A percentile compares a stretch with the other conserved stretches of the same genome.
phyloP scores from a whole-genome alignment of 2,329 filamentous ascomycete genomes.

The Drechslerella coelobrocha region DNA sequence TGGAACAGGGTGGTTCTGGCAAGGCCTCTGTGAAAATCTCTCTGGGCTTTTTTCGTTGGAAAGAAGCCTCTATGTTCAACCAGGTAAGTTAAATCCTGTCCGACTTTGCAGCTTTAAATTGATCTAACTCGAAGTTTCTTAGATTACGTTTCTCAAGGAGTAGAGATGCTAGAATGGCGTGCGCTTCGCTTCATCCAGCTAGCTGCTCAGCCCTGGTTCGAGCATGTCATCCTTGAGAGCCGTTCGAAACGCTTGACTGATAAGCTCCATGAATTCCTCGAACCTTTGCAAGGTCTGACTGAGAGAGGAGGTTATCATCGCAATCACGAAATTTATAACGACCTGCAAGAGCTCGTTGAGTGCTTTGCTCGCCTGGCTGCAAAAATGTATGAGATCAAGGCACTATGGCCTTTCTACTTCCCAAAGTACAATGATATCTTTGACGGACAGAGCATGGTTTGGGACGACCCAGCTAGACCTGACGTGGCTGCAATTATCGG shows the following conservation, averaged over 20 bases:
- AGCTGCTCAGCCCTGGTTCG: conserved; percentile 20
- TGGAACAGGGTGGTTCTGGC: conserved; percentile 29
- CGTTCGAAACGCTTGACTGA: conserved; percentile 21
- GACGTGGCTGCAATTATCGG: conserved; percentile 2
- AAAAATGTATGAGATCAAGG: conserved; percentile 18
- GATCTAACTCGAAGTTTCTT: not conserved
- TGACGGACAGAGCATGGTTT: conserved; percentile 7
- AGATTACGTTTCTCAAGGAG: not conserved
- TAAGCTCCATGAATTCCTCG: conserved; percentile 14
- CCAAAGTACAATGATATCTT: not conserved
- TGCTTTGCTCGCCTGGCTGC: conserved; percentile 11
- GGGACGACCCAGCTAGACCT: conserved; percentile 12
- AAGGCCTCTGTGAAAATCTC: conserved; percentile 24
- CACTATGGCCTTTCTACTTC: conserved; percentile 9
- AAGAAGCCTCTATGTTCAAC: conserved; percentile 2
- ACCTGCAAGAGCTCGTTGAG: conserved; percentile 24
- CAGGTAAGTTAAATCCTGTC: conserved; percentile 2
- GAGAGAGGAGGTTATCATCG: not conserved
- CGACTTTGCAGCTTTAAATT: not conserved
- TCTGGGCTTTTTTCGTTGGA: conserved; percentile 21
- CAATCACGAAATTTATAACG: conserved; percentile 8
- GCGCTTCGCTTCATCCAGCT: conserved; percentile 18
- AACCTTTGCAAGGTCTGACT: conserved; percentile 15
- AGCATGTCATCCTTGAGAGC: conserved; percentile 5
- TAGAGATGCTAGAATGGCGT: conserved; percentile 15